Evolutionary conservation across 169 alveolate genomes (phyloP), one percentile per base, ranked within the genome.

Genomic region (Plasmodium coatneyi): DNA sequence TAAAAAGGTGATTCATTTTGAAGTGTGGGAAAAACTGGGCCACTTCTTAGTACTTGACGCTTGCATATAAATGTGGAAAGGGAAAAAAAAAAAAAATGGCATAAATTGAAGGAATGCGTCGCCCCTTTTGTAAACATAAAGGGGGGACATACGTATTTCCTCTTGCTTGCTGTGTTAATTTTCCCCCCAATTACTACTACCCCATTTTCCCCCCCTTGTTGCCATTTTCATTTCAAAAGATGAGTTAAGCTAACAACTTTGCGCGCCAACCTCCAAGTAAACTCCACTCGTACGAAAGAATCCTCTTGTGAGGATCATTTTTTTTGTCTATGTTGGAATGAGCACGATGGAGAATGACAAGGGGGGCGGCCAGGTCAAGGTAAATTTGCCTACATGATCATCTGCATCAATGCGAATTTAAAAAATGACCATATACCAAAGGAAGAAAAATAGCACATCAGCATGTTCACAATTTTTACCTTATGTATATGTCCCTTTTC

Each of bases 261-360:
- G 22, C 60, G 28, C 39, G 71, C 89, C 3, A 52, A 81, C 36
- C 22, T 41, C 25, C 49, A 52, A 52, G 22, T 34, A 81, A 36
- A 41, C 14, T 49, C 12, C 52, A 54, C 12, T 56, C 36, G 9
- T 54, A 22, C 25, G 30, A 30, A 46, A 49, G 71, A 49, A 56
- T 28, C 36, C 54, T 16, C 46, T 12, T 81, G 60, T 81, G 78
- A 28, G 28, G 19, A 56, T 9, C 36, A 36, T n/a, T 79, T n/a
- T 32, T 25, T 74, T 74, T 84, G 80, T 52, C 93, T 76, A 84
- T 7, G 41, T 66, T 43, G 66, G 41, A 14, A 74, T 39, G 39
- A 12, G 16, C 19, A 84, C 79, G 74, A 84, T 84, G 93, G 93
- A 84, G 60, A 76, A 84, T 76, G 66, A 70, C 39, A 84, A 70